A percentile compares a stretch with the other conserved stretches of the same genome.
Conservation (phyloP, 345 rosid genomes). For the Carallia pectinifolia region DNA sequence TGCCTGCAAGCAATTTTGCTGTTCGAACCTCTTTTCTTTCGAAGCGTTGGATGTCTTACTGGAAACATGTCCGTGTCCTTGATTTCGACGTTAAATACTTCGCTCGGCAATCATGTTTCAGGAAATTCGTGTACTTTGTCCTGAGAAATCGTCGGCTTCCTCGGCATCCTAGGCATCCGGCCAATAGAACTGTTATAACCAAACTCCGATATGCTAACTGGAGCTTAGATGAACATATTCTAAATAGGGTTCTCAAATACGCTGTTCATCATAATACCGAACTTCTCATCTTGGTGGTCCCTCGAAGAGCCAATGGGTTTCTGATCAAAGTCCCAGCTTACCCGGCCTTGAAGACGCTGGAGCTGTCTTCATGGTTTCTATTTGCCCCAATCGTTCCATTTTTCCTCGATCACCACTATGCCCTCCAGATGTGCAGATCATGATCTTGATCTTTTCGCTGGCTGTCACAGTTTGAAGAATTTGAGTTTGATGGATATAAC, state of each 20-base stretch:
- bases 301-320: too few species aligned
- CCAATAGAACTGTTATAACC: background rate
- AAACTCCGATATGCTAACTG: background rate
- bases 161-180: background rate
- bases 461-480: background rate
- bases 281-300: background rate
- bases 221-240: background rate
- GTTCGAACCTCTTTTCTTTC: background rate
- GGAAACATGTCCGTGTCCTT: background rate
- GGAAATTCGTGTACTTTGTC: background rate
- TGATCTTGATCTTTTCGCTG: background rate
- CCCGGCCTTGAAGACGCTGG: background rate
- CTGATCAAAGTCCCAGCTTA: background rate
- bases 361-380: background rate
- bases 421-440: background rate
- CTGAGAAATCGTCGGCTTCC: background rate
- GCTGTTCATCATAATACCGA: background rate
- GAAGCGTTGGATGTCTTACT: background rate
- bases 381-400: background rate
- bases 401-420: background rate
- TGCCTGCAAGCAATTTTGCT: background rate
- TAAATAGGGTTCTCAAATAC: background rate
- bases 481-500: background rate
- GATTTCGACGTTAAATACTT: background rate
- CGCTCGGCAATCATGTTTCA: background rate